Percentiles rank a stretch among this genome's conserved stretches.
Conservation (phyloP, 2,329 filamentous ascomycete genomes). For the Pestalotiopsis sp. region DNA sequence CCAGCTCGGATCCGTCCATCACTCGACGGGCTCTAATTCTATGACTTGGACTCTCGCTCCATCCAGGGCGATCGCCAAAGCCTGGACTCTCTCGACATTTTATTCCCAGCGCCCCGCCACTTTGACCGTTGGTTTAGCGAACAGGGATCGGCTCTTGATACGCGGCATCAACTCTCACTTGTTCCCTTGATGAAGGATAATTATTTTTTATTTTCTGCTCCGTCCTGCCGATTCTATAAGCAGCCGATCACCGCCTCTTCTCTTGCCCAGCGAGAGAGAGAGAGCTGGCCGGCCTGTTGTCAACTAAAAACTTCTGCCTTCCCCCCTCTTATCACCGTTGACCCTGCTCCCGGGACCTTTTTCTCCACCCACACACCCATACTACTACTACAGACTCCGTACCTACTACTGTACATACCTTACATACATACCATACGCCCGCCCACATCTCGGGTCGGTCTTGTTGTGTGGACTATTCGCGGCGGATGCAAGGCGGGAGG, state of each 20-base stretch:
- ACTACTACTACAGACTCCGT: not conserved
- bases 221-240: not conserved
- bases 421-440: not conserved
- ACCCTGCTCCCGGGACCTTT: not conserved
- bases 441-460: not conserved
- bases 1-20: not conserved
- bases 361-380: not conserved
- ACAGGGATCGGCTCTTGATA: not conserved
- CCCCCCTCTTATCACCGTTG: not conserved
- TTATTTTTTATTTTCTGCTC: not conserved
- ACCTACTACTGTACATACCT: not conserved
- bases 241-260: not conserved
- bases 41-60: not conserved
- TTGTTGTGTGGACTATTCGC: not conserved
- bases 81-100: slow-evolving; percentile 1
- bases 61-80: not conserved
- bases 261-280: not conserved
- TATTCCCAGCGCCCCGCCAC: slow-evolving; percentile 5
- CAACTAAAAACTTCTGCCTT: not conserved
- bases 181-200: not conserved
- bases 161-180: not conserved
- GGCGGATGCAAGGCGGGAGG: not conserved
- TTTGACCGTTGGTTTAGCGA: not conserved
- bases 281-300: not conserved
- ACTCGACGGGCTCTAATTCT: not conserved